Evolutionary conservation across 2,329 filamentous ascomycete species (phyloP).

Genomic region (Fusarium sp.): DNA sequence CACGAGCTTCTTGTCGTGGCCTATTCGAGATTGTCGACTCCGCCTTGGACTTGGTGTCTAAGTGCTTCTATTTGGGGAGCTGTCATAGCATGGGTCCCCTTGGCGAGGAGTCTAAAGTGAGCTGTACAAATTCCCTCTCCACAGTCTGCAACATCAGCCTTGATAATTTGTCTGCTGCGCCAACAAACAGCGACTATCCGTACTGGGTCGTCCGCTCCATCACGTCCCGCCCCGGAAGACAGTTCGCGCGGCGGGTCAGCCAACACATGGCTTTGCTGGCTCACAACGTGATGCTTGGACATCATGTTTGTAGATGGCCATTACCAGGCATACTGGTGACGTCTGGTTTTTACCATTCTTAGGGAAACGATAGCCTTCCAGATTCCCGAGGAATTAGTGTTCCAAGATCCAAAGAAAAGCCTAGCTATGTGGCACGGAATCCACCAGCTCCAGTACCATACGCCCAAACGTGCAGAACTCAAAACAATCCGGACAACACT

Average conservation of each 20-base stretch:
- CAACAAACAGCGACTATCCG: slow-evolving; percentile 3
- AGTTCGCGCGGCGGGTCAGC: slow-evolving; percentile 25
- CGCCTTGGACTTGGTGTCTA: slow-evolving; percentile 29
- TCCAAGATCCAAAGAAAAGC: slow-evolving; percentile 4
- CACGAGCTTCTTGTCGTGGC: slow-evolving; percentile 35
- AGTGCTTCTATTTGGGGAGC: slow-evolving; percentile 45
- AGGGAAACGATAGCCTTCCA: slow-evolving; percentile 1
- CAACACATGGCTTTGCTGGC: slow-evolving; percentile 39
- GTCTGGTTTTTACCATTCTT: background rate
- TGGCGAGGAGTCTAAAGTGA: slow-evolving; percentile 19
- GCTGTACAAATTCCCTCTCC: slow-evolving; percentile 18
- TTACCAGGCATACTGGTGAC: slow-evolving; percentile 6
- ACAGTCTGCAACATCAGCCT: slow-evolving; percentile 33
- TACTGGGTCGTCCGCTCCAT: slow-evolving; percentile 19
- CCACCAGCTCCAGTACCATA: slow-evolving; percentile 6
- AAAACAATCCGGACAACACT: slow-evolving; percentile 16
- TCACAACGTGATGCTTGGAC: slow-evolving; percentile 2
- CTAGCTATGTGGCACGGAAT: slow-evolving; percentile 8
- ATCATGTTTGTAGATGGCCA: slow-evolving; percentile 1
- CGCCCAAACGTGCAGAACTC: slow-evolving; percentile 16
- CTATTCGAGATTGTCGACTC: slow-evolving; percentile 20
- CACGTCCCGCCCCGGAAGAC: slow-evolving; percentile 5
- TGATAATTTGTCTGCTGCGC: slow-evolving; percentile 20
- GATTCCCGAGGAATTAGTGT: slow-evolving; percentile 8
- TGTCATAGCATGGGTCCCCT: slow-evolving; percentile 25